phyloP scores from a whole-genome alignment of 78 protist species.

The Dictyostelium discoideum region dicty_2.7 NC_007090.3:1014001-1014500 shows the following conservation, averaged over 20 bases:
- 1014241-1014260: neutral
- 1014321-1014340: neutral
- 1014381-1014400: neutral
- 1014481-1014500: neutral
- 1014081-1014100: neutral
- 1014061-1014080: neutral
- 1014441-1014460: neutral
- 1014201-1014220: neutral
- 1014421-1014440: neutral
- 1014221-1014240: neutral
- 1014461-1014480: neutral
- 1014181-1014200: neutral
- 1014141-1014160: constrained; percentile 23
- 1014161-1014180: neutral
- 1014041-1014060: neutral
- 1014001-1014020: neutral
- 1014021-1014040: neutral
- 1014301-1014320: neutral
- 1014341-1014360: neutral
- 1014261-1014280: neutral
- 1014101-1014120: constrained; percentile 1
- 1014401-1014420: neutral
- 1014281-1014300: neutral
- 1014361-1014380: neutral
- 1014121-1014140: constrained; percentile 14